Conservation (phyloP, 441 rosid genomes). For the Gossypium schwendimanii region DNA sequence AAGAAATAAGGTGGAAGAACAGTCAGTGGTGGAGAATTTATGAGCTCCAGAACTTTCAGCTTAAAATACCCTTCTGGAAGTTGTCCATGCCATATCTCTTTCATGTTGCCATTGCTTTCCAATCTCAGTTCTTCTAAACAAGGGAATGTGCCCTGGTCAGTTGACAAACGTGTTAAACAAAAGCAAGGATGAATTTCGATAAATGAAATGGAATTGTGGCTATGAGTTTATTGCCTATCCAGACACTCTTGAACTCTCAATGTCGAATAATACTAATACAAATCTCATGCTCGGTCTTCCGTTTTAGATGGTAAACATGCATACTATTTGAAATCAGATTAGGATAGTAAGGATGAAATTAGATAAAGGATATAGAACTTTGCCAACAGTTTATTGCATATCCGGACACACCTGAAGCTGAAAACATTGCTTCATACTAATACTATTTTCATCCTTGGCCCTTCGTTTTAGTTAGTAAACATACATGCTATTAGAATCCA, state of each 20-base stretch:
- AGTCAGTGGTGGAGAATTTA: neutral
- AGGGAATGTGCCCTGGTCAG: slow-evolving; percentile 14
- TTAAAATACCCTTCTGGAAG: slow-evolving; percentile 11
- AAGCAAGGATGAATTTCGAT: neutral
- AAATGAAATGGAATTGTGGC: neutral
- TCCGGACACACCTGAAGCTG: neutral
- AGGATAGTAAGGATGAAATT: neutral
- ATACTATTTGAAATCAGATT: neutral
- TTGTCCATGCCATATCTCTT: slow-evolving; percentile 10
- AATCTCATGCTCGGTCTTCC: neutral
- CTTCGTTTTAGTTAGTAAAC: neutral
- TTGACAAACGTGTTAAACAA: neutral
- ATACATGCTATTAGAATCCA: neutral
- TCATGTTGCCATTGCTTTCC: neutral
- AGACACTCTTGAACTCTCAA: neutral
- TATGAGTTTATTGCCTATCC: neutral
- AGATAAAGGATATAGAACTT: neutral
- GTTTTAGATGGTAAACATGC: neutral
- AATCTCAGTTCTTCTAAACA: slow-evolving; percentile 19
- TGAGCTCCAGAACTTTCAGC: neutral
- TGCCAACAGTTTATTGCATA: neutral
- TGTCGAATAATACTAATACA: neutral
- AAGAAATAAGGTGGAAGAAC: slow-evolving; percentile 10
- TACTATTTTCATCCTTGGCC: neutral
- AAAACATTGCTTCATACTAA: neutral